Evolutionary conservation across 2,329 filamentous ascomycete species (phyloP).

Genomic region (Hypoxylon sp.): DNA sequence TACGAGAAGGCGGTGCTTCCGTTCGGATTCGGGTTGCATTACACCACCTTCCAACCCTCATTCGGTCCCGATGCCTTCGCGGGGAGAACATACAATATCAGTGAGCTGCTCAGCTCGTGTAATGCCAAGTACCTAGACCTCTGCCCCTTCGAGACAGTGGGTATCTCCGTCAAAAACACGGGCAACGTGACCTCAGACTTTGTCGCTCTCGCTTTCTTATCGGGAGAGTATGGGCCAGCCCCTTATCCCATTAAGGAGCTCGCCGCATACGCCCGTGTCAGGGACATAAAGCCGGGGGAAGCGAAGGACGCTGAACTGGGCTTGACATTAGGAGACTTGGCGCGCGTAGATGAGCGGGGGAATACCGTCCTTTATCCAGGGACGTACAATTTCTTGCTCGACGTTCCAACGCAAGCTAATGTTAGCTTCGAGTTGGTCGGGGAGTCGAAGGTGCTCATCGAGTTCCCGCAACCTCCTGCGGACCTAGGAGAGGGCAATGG

Average conservation of each 20-base stretch:
- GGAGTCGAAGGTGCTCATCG: slow-evolving; percentile 51
- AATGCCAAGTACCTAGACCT: slow-evolving; percentile 53
- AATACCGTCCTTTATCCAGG: slow-evolving; percentile 62
- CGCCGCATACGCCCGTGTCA: slow-evolving; percentile 58
- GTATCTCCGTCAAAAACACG: slow-evolving; percentile 57
- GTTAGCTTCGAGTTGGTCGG: slow-evolving; percentile 58
- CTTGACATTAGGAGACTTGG: slow-evolving; percentile 59
- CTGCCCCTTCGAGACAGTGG: slow-evolving; percentile 55
- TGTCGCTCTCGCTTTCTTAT: slow-evolving; percentile 59
- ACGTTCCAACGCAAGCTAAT: slow-evolving; percentile 54
- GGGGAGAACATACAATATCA: slow-evolving; percentile 49
- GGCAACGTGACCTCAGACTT: slow-evolving; percentile 59
- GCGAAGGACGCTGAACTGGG: slow-evolving; percentile 51
- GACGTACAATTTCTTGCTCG: slow-evolving; percentile 57
- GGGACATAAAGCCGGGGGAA: slow-evolving; percentile 44
- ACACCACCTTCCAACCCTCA: slow-evolving; percentile 58
- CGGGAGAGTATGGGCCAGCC: slow-evolving; percentile 54
- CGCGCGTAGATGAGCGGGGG: slow-evolving; percentile 59
- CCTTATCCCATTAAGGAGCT: slow-evolving; percentile 62
- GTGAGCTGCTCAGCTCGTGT: slow-evolving; percentile 50
- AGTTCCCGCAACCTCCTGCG: slow-evolving; percentile 51
- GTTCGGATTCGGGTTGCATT: slow-evolving; percentile 63
- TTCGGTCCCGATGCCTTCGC: slow-evolving; percentile 30
- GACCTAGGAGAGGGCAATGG: slow-evolving; percentile 47
- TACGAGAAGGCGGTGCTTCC: slow-evolving; percentile 59